Evolutionary conservation across 2,329 filamentous ascomycete genomes (phyloP).

Genomic region (Aspergillus felis): DNA sequence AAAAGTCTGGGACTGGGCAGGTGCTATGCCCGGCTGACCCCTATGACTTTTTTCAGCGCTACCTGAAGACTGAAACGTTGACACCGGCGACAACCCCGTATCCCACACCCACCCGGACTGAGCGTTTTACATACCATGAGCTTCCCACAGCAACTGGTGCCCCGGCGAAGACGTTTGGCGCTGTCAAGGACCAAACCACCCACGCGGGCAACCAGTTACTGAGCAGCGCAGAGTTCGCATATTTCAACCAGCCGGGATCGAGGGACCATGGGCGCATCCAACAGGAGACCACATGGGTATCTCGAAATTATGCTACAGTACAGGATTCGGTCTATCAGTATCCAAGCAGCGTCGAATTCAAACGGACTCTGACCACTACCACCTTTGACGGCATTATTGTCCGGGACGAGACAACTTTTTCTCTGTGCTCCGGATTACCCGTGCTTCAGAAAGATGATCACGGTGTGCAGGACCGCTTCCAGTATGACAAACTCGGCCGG

Average conservation of each 20-base stretch:
- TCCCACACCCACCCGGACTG: background rate
- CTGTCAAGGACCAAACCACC: background rate
- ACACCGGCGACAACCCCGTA: background rate
- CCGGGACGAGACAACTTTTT: background rate
- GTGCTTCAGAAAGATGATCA: background rate
- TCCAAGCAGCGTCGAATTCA: background rate
- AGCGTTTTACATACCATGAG: background rate
- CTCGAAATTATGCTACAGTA: background rate
- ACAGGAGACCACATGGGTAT: background rate
- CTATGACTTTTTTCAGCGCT: conserved; percentile 5
- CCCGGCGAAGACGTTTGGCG: background rate
- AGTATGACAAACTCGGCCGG: conserved; percentile 2
- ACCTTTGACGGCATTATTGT: background rate
- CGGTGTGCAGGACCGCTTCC: background rate
- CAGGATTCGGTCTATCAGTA: background rate
- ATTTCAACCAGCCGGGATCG: background rate
- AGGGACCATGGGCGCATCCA: conserved; percentile 3
- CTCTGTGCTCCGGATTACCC: background rate
- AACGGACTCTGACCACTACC: background rate
- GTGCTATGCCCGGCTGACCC: too few species aligned
- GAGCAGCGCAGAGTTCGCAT: background rate
- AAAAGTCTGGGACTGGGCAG: background rate
- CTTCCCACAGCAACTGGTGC: background rate
- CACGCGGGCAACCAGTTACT: background rate
- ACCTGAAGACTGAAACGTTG: conserved; percentile 1